Evolutionary conservation across 1,284 basidiomycete species (phyloP), one percentile per base, ranked within the genome.

Genomic region (Ganoderma multipileum): DNA sequence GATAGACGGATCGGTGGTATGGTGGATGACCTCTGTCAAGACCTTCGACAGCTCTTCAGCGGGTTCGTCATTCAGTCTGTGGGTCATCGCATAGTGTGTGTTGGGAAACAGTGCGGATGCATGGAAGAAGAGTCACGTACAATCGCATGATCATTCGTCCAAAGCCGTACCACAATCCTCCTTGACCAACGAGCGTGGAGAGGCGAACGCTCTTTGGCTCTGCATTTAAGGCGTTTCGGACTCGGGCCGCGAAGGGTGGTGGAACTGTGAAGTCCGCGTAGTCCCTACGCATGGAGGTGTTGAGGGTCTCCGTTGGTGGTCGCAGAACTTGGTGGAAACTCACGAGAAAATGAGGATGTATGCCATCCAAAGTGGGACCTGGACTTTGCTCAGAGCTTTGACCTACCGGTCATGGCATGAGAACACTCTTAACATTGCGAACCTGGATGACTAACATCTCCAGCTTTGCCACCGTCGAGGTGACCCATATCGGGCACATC

Each of bases 161-260:
- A 78, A 95, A 96, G 2, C 91, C 91, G 78, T 97, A 97, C 95
- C 95, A 97, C 74, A 90, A 82, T 3, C 94, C 93, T 8, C 93
- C 93, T n/a, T 90, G 89, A 6, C 95, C 95, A 3, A 97, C 94
- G 3, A 96, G 86, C 42, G 85, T 86, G 4, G 92, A 89, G 4
- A 97, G 84, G 65, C 89, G 90, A 65, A 97, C 95, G 71, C 92
- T 94, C 30, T 87, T 86, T 14, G 95, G 86, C 64, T 95, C 93
- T 14, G 95, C 95, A 72, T 91, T 95, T 64, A 97, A 84, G 1
- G 95, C 95, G 68, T 95, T 93, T 54, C 89, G 85, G 0, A 97
- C 94, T 72, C 91, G 88, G 26, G 85, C 80, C 5, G 86, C 87
- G 81, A 95, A 97, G 0, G 95, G 87, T 30, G 86, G 75, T 0